phyloP scores from a whole-genome alignment of 805 yeast species.

The Jamesozyma jinghongensis region DNA sequence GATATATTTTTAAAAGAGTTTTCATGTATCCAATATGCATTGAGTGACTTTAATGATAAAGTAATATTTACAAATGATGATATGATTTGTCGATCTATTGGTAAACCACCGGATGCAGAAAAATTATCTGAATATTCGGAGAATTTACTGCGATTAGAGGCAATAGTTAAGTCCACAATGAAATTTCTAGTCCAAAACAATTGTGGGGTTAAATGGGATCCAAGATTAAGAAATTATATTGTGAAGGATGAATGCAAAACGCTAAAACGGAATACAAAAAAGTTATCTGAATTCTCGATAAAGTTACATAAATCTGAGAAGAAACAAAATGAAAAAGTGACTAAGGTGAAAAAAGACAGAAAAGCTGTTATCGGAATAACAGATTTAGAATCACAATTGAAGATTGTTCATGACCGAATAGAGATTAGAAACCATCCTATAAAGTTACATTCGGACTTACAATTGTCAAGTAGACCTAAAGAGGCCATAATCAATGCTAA shows the following conservation, averaged over 20 bases:
- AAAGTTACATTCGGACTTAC: too few species aligned
- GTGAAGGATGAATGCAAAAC: neutral
- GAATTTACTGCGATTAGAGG: conserved; percentile 7
- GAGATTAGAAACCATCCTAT: too few species aligned
- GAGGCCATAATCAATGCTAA: too few species aligned
- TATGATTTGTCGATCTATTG: conserved; percentile 6
- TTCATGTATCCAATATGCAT: conserved; percentile 6
- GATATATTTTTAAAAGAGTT: conserved; percentile 13
- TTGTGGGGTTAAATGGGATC: conserved; percentile 8
- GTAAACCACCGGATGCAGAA: conserved; percentile 2
- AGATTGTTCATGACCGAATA: too few species aligned
- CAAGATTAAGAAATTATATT: neutral
- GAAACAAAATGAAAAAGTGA: neutral
- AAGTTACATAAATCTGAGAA: neutral
- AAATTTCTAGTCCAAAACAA: conserved; percentile 10
- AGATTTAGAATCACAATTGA: too few species aligned
- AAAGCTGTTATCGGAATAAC: too few species aligned
- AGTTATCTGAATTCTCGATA: neutral
- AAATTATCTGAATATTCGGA: conserved; percentile 6
- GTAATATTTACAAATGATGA: conserved; percentile 5
- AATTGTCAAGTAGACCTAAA: too few species aligned
- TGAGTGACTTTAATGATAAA: conserved; percentile 14
- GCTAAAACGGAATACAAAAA: neutral
- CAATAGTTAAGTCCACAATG: conserved; percentile 8
- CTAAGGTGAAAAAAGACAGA: too few species aligned